Base-by-base conservation (phyloP, 2,329 filamentous ascomycete species). In the Scleromitrula shiraiana region DNA sequence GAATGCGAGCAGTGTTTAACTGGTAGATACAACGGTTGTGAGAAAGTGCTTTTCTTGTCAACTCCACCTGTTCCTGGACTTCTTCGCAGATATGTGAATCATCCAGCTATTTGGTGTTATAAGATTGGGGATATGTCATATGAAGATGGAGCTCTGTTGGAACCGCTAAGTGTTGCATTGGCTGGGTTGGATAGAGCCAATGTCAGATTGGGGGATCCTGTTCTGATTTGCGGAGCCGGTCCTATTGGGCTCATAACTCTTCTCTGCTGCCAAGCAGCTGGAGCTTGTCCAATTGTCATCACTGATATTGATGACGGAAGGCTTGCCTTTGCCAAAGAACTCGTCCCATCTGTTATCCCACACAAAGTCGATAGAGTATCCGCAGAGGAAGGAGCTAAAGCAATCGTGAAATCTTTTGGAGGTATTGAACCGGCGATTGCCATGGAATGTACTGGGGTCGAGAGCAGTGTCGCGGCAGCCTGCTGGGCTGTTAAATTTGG, bases 11-110 rank as follows among this genome's bases (percentile, higher is more conserved):
- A 88, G 32, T 96, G 90, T 68, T 73, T 95, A 56, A 93, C 86
- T 10, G 91, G 91, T 50, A 84, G 88, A 60, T 97, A 97, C 76
- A 97, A 97, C 66, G 91, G 90, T 52, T 97, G 91, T 72, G 85
- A 90, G 61, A 76, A 74, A 44, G 88, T 96, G 56, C 72, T 77
- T 46, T 97, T 97, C 73, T 76, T 94, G 43, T 94, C 88, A 41
- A 97, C 93, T 3, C 91, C 93, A 7, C 91, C 93, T 10, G 82
- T 95, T 24, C 78, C 86, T 7, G 93, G 91, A 29, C 77, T 97
- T 54, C 75, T 97, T 59, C 80, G 91, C 58, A 81, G 91, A 66
- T 96, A 96, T 67, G 86, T 96, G 70, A 95, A 91, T 72, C 91
- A 96, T 72, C 90, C 88, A 2, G 89, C 90, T 17, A 75, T 85